A percentile compares a stretch with the other conserved stretches of the same genome.
Evolutionary conservation across 352 stramenopile genomes (phyloP).

Genomic region (Phytophthora palmivora): DNA sequence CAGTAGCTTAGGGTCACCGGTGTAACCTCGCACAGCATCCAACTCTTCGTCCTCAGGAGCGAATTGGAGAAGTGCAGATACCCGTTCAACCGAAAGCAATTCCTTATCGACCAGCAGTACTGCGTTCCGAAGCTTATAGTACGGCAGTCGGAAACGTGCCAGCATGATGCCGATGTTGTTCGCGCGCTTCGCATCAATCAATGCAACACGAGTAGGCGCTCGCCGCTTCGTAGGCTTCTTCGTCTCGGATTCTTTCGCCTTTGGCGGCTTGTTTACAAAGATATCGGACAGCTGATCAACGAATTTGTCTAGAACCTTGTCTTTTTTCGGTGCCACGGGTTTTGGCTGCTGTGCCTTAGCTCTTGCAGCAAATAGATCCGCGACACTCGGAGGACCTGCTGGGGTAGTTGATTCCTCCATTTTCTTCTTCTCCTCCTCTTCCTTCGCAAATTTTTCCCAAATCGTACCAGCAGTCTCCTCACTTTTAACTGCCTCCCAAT

Average conservation of each 20-base stretch:
- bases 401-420: slow-evolving; percentile 12
- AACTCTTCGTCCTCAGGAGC: slow-evolving; percentile 77
- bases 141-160: slow-evolving; percentile 82
- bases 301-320: slow-evolving; percentile 68
- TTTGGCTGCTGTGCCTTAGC: slow-evolving; percentile 25
- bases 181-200: slow-evolving; percentile 85
- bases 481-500: slow-evolving; percentile 81
- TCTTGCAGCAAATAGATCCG: slow-evolving; percentile 50
- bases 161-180: slow-evolving; percentile 92
- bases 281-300: slow-evolving; percentile 73
- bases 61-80: slow-evolving; percentile 82
- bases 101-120: slow-evolving; percentile 86
- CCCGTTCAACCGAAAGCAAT: slow-evolving; percentile 71
- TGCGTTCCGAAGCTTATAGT: slow-evolving; percentile 77
- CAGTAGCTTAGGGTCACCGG: slow-evolving; percentile 72
- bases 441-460: slow-evolving; percentile 71
- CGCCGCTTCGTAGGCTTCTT: slow-evolving; percentile 69
- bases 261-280: slow-evolving; percentile 84
- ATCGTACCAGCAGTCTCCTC: slow-evolving; percentile 71
- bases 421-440: slow-evolving; percentile 35
- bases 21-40: slow-evolving; percentile 68
- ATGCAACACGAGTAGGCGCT: slow-evolving; percentile 72
- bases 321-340: slow-evolving; percentile 38
- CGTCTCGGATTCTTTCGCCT: slow-evolving; percentile 54
- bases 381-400: slow-evolving; percentile 33